Evolutionary conservation across 345 rosid genomes (phyloP).

Genomic region (Noccaea caerulescens): DNA sequence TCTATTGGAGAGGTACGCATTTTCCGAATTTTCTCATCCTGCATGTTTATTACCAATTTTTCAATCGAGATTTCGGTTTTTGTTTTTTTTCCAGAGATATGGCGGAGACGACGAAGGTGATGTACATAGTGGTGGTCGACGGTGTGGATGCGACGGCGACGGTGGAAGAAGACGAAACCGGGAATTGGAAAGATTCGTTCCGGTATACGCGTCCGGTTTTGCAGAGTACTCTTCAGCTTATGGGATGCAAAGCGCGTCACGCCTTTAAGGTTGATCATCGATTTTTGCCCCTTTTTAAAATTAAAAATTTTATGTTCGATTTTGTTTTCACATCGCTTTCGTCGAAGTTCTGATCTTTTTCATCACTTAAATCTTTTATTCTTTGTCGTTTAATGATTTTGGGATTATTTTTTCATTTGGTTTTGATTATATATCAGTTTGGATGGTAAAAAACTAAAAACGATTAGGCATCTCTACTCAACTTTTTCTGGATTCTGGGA

Average conservation of each 20-base stretch:
- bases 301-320: too few relatives aligned
- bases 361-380: background rate
- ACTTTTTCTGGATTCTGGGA: constrained; percentile 20
- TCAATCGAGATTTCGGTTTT: constrained; percentile 4
- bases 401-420: background rate
- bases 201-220: constrained; percentile 87
- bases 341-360: background rate
- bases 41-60: constrained; percentile 2
- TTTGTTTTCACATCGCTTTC: constrained; percentile 25
- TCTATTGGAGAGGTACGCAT: constrained; percentile 31
- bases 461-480: background rate
- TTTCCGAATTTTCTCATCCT: background rate
- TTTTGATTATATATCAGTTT: background rate
- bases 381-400: constrained; percentile 22
- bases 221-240: constrained; percentile 92
- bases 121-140: constrained; percentile 88
- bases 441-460: background rate
- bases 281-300: background rate
- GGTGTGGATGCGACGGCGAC: constrained; percentile 48
- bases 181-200: constrained; percentile 61
- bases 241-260: constrained; percentile 98
- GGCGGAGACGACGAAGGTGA: constrained; percentile 72
- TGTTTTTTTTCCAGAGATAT: constrained; percentile 35
- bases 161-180: constrained; percentile 46
- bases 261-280: constrained; percentile 82